A percentile compares a stretch with the other conserved stretches of the same genome.
phyloP scores from a whole-genome alignment of 129 eudicot genomes.

The Helichrysum umbraculigerum region DNA sequence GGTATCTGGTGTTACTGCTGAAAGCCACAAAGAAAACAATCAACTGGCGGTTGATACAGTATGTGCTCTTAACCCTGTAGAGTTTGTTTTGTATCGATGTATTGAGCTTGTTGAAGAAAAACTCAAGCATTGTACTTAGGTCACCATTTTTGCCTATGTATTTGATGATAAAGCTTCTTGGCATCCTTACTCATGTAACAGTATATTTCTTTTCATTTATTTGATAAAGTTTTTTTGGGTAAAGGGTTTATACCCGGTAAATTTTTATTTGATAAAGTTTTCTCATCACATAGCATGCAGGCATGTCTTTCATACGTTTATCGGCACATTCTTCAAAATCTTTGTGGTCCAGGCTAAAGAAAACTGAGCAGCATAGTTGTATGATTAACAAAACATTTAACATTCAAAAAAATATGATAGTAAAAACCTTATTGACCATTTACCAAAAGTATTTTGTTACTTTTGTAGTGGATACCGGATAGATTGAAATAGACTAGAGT shows the following conservation, averaged over 20 bases:
- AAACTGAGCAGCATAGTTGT: no score
- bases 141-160: neutral
- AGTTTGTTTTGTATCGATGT: slow-evolving; percentile 80
- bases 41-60: slow-evolving; percentile 37
- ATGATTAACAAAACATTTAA: no score
- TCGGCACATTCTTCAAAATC: neutral
- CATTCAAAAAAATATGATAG: no score
- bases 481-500: no score
- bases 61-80: slow-evolving; percentile 76
- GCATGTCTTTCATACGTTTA: neutral
- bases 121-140: slow-evolving; percentile 42
- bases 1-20: slow-evolving; percentile 53
- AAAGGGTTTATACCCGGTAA: no score
- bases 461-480: no score
- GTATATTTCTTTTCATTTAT: neutral
- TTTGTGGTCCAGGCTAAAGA: no score
- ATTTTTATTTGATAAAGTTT: neutral
- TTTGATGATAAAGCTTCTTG: neutral
- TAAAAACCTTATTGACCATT: no score
- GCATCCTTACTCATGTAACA: neutral
- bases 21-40: slow-evolving; percentile 38
- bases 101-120: slow-evolving; percentile 89
- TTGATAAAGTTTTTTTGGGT: neutral
- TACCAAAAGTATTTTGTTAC: no score
- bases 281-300: neutral